Percentiles rank a stretch among this genome's conserved stretches.
Evolutionary conservation across 768 basidiomycete genomes (phyloP).

Genomic region (Russula sp.): DNA sequence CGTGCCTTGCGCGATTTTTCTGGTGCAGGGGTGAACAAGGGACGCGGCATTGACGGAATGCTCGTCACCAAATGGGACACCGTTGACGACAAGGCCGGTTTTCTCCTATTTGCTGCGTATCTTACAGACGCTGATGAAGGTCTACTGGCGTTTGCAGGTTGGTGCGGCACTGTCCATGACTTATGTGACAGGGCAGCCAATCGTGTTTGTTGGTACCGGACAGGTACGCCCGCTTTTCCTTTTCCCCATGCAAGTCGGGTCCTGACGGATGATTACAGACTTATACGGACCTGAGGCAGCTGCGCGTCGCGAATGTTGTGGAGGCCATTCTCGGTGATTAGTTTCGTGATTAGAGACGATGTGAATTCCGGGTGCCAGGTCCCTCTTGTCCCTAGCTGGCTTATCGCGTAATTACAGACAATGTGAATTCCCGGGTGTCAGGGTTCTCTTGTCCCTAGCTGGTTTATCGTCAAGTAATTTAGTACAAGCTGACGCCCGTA

Average conservation of each 20-base stretch:
- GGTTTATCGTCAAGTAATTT: no score
- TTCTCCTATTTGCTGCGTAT: not conserved
- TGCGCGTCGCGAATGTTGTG: slow-evolving; percentile 89
- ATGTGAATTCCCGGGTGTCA: no score
- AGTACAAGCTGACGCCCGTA: no score
- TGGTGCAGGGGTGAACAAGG: slow-evolving; percentile 54
- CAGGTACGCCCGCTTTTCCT: slow-evolving; percentile 51
- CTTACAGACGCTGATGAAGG: not conserved
- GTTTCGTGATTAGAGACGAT: not conserved
- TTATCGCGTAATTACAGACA: not conserved
- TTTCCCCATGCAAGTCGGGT: not conserved
- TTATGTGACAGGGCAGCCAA: slow-evolving; percentile 97
- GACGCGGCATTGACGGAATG: slow-evolving; percentile 97
- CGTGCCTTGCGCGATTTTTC: slow-evolving; percentile 91
- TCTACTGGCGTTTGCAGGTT: slow-evolving; percentile 48
- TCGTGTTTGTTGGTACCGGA: slow-evolving; percentile 96
- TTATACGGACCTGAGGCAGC: slow-evolving; percentile 89
- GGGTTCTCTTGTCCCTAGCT: no score
- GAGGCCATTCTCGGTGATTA: slow-evolving; percentile 83
- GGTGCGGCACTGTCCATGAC: slow-evolving; percentile 99
- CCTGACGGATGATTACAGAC: slow-evolving; percentile 47
- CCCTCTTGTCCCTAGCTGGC: not conserved
- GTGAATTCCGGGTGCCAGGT: no score
- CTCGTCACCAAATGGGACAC: slow-evolving; percentile 99
- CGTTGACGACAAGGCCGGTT: slow-evolving; percentile 85